Evolutionary conservation across 805 yeast species (phyloP), one percentile per base, ranked within the genome.

Genomic region (Suhomyces sp.): DNA sequence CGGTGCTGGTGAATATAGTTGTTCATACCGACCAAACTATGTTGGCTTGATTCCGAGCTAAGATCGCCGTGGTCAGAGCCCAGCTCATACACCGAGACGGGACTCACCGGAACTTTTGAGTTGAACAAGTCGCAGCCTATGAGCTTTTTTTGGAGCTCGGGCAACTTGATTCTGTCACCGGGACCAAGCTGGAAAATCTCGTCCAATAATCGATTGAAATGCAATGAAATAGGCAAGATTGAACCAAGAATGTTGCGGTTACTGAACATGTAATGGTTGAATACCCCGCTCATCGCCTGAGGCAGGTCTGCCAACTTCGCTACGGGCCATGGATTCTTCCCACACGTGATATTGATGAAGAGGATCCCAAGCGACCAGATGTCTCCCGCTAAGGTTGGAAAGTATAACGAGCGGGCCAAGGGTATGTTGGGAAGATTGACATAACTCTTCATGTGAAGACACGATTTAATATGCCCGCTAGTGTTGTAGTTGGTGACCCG

Each of bases 251-350:
- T 78, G 9, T 67, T 61, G 43, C 57, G 53, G 20, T 58, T 60
- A 10, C 82, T 77, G 46, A 78, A 72, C 33, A 82, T 73, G 66
- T 79, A 92, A 22, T 83, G 84, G 53, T 73, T 73, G 68, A 87
- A 91, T 0, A 96, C 78, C 41, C 66, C 68, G 43, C 66, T 67
- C 25, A 48, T 52, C 80, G 39, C 78, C 39, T 22, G 21, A 10
- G 48, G 70, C 60, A 85, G 90, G 43, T 79, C 78, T 9, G 62
- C 63, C 39, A 82, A 71, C 48, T 86, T 79, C 9, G 96, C 96
- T 58, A 85, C 83, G 47, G 89, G 81, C 97, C 97, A 91, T 25
- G 97, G 97, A 61, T 91, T 92, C 65, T 96, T 79, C 41, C 88
- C 85, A 58, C 96, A 88, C 9, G 89, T 79, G 49, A 92, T 73